These are phyloP conservation scores for Punica granatum DNA, from an alignment of 345 rosid species.

Conservation along the genomic window DNA sequence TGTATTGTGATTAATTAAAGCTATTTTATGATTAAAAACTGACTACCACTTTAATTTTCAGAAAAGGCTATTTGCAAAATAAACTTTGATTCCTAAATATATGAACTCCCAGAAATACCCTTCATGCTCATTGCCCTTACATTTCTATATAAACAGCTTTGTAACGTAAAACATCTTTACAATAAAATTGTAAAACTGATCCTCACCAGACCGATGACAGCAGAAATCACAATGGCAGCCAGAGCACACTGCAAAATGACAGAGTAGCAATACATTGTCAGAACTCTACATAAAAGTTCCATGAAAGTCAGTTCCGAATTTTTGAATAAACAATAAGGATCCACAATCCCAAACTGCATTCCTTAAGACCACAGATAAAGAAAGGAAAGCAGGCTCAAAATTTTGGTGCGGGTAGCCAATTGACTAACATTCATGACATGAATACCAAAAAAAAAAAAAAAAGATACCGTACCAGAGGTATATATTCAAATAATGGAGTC, in stretches of 20 bases:
- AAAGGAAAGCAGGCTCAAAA: neutral
- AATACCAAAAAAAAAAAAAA: neutral
- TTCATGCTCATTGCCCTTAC: neutral
- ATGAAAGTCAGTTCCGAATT: neutral
- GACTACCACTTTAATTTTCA: neutral
- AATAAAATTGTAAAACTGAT: neutral
- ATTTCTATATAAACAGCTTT: neutral
- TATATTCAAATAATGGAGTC: conserved; percentile 72
- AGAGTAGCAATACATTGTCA: conserved; percentile 20
- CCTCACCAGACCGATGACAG: conserved; percentile 92
- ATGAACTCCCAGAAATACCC: neutral
- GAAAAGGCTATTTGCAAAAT: neutral
- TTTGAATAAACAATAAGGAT: neutral
- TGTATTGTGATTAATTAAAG: neutral
- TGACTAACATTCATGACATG: conserved; percentile 3
- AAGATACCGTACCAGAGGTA: conserved; percentile 65
- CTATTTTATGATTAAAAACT: neutral
- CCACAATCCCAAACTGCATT: neutral
- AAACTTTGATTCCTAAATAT: neutral
- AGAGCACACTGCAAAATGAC: conserved; percentile 69
- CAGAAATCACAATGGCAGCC: conserved; percentile 94
- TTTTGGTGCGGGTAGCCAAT: neutral
- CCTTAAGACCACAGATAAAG: neutral
- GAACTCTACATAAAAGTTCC: conserved; percentile 10
- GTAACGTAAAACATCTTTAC: neutral